These are phyloP conservation scores for Crithidia fasciculata DNA, from an alignment of 208 protist genomes.

Conservation along the genomic window DNA sequence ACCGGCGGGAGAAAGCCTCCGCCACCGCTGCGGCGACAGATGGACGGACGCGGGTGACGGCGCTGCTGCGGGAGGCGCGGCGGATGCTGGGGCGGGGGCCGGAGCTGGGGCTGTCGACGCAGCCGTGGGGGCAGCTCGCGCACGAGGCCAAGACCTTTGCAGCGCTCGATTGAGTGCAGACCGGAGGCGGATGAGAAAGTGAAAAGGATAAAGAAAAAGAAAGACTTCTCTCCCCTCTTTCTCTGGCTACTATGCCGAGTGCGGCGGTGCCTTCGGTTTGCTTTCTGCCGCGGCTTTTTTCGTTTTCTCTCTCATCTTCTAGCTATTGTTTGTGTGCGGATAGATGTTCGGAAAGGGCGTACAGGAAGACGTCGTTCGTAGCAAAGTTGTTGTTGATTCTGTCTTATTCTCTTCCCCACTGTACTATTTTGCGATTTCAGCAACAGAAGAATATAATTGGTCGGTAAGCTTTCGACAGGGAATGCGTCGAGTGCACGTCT, in stretches of 20 bases:
- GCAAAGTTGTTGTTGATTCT: too few species aligned
- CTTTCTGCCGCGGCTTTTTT: too few species aligned
- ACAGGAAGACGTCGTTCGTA: too few species aligned
- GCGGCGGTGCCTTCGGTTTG: too few species aligned
- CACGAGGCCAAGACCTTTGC: constrained; percentile 40
- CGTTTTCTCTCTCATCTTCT: too few species aligned
- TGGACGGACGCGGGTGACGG: constrained; percentile 23
- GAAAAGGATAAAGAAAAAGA: background rate
- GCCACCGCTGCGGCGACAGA: background rate
- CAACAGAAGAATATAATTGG: too few species aligned
- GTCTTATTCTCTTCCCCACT: too few species aligned
- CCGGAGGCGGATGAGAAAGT: background rate
- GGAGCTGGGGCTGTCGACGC: constrained; percentile 14
- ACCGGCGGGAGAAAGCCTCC: background rate
- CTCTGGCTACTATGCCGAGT: background rate
- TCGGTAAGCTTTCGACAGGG: too few species aligned
- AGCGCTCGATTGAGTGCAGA: constrained; percentile 10
- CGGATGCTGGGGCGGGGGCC: constrained; percentile 25
- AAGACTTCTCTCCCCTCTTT: background rate
- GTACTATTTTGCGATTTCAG: too few species aligned
- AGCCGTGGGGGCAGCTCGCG: constrained; percentile 25
- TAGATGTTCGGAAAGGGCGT: too few species aligned
- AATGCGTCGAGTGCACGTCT: too few species aligned
- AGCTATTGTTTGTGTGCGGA: too few species aligned
- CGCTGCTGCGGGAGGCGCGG: constrained; percentile 39